Base-by-base conservation (phyloP, 2,329 filamentous ascomycete genomes). In the Paecilomyces sp. region DNA sequence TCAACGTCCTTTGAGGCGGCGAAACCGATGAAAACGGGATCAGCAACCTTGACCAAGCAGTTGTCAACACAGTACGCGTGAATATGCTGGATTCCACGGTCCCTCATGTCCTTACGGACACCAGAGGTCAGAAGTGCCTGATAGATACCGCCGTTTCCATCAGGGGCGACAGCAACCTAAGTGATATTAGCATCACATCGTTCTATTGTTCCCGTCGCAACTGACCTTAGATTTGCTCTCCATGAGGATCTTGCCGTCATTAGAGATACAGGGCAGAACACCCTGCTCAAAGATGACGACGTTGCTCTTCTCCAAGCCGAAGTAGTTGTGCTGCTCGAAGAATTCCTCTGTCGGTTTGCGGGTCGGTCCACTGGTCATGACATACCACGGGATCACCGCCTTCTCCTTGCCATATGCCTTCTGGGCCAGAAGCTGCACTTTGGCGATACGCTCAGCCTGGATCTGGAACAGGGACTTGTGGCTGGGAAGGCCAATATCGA, bases 11-110 rank as follows among this genome's bases (percentile, higher is more conserved):
- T 90, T 57, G 88, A 85, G 51, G 93, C 92, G 3, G 92, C 85
- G 78, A 97, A 97, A 67, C 94, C 94, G 68, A 97, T 88, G 80
- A 99, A 97, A 67, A 91, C 85, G 13, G 94, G 94, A 72, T 99
- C 94, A 30, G 93, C 93, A n/a, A 99, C 93, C 79, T 91, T 93
- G 74, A 96, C 93, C n/a, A 99, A 85, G 80, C 93, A 97, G 82
- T 99, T 99, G 80, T 99, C 94, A 54, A 99, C 94, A 72, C 94
- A 97, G 83, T 97, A 97, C 55, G 92, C 89, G 77, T 99, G 93
- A 63, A 99, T 89, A 80, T 99, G 94, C 82, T 96, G 79, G 72
- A 97, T 89, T 56, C 92, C 92, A 60, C 93, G 90, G 78, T 87
- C 87, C 68, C 85, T 84, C 89, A 99, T 94, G 77, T 97, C 92